These are phyloP conservation scores for Dryadomyces quercus-mongolicae DNA, from an alignment of 2,329 filamentous ascomycete species.

Conservation along the genomic window DNA sequence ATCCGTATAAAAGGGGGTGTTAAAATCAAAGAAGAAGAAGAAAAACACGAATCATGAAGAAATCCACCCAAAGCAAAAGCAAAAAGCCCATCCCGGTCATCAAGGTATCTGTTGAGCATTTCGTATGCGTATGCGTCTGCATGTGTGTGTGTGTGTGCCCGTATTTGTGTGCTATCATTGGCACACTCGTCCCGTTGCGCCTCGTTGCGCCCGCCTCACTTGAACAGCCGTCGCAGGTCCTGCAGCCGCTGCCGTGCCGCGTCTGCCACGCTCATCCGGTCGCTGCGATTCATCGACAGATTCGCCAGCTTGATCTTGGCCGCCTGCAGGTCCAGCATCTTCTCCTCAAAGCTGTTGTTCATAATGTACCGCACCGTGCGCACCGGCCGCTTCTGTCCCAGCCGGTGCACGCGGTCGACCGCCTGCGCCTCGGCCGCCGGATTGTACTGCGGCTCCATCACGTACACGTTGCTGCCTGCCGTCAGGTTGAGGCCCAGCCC, in stretches of 20 bases:
- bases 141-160: no score
- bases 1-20: background rate
- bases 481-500: constrained; percentile 88
- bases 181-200: no score
- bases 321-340: constrained; percentile 77
- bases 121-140: no score
- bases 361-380: constrained; percentile 85
- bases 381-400: constrained; percentile 83
- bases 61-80: no score
- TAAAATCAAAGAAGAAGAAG: background rate
- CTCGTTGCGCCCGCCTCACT: no score
- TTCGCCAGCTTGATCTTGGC: constrained; percentile 90
- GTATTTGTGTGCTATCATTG: no score
- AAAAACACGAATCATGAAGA: background rate
- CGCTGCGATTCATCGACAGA: constrained; percentile 31
- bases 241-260: constrained; percentile 27
- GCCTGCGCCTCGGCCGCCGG: constrained; percentile 91
- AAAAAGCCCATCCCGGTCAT: no score
- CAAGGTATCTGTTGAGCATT: no score
- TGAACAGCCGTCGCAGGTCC: constrained; percentile 46
- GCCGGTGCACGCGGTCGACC: constrained; percentile 79
- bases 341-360: constrained; percentile 82
- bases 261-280: constrained; percentile 27
- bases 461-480: constrained; percentile 72
- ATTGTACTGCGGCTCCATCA: constrained; percentile 98